Base-by-base conservation (phyloP, 768 basidiomycete species). In the Cystofilobasidium bisporidii region DNA sequence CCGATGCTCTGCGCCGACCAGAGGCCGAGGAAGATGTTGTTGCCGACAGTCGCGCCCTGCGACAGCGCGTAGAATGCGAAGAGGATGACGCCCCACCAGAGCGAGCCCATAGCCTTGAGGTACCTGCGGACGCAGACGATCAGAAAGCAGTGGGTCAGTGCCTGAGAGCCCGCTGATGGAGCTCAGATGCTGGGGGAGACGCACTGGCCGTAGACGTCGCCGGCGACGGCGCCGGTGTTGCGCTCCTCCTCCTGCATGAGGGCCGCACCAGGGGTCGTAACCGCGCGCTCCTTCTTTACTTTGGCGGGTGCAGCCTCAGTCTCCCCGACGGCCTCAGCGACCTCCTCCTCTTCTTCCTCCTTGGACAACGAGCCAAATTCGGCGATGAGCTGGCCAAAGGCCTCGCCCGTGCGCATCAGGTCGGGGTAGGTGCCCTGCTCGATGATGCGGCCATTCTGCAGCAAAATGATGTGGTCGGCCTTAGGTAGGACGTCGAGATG, bases 21-120 rank as follows among this genome's bases (percentile, higher is more conserved):
- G 71, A 85, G 87, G 0, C 87, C 87, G 24, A 90, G 80, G 78
- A 86, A 84, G 5, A 90, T 74, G 38, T 82, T 85, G 70, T 83
- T 85, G 0, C 81, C 83, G 38, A 88, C 86, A 73, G 76, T 80
- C 77, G 83, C 78, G 1, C 74, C 80, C 73, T 88, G 83, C 15
- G 75, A 76, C 0, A 86, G 57, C 6, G 79, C 70, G 11, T 86
- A 73, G 20, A 84, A 71, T 0, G 75, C 26, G 0, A 83, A 61
- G 20, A 86, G 77, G 15, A 82, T 28, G 0, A 83, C 81, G 3
- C 74, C 72, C 74, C 78, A 84, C 22, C 77, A 62, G 18, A 83
- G n/a, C 10, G 81, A 80, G 12, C 84, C 84, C 38, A 81, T 82
- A 56, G 74, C 80, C 2, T 71, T 67, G 50, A 83, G 67, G 73